Base-by-base conservation (phyloP, 768 basidiomycete genomes). In the Boletus edulis region DNA sequence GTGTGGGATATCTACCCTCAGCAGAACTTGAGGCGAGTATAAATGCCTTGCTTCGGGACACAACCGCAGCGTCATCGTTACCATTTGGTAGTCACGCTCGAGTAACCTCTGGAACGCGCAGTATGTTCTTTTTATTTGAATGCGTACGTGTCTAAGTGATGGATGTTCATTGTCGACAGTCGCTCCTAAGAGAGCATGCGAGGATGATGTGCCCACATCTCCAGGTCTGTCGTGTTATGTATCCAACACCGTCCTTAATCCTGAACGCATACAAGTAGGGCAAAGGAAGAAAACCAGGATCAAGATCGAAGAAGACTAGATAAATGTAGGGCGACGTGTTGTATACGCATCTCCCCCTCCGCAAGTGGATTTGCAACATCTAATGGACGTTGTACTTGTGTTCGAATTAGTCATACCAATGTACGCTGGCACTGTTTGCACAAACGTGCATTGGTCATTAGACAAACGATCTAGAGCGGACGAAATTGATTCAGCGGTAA, bases 291-390 rank as follows among this genome's bases (percentile, higher is more conserved):
- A 29, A 29, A 10, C 29, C 29, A 29, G 39, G 12, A 47, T 65
- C 43, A 65, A 65, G 49, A 40, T 56, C 12, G 59, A 67, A 29
- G 54, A 66, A 22, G 39, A 48, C 24, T 55, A 55, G 46, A 15
- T 29, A 12, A 22, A 6, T 15, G 17, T 20, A 20, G 11, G n/a
- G 42, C 6, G 34, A 27, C 9, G 32, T 29, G 29, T 29, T 29
- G 29, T 29, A 29, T 2, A 29, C 8, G n/a, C 11, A 3, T 10
- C 4, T 6, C 22, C 20, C 20, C 20, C 12, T 13, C 4, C 14
- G 8, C 14, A 32, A 45, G 11, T 3, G 44, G 22, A 22, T 51
- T 35, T 24, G 31, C 22, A 13, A 24, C 8, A 22, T n/a, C 15
- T 46, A 56, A 46, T 4, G 5, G 17, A 40, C 29, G 9, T 13